Percentiles rank a stretch among this genome's conserved stretches.
Evolutionary conservation across 306 rosid species (phyloP).

Genomic region (Prunus persica): Prunus_persica_NCBIv2 NC_034015.1:224501-225000

Average conservation of each 20-base stretch:
- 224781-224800: slow-evolving; percentile 87
- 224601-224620: neutral
- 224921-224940: slow-evolving; percentile 25
- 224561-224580: neutral
- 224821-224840: slow-evolving; percentile 83
- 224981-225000: slow-evolving; percentile 27
- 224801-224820: slow-evolving; percentile 76
- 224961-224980: slow-evolving; percentile 16
- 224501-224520: neutral
- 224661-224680: too few relatives aligned
- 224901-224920: slow-evolving; percentile 55
- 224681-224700: neutral
- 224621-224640: neutral
- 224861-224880: slow-evolving; percentile 73
- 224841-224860: slow-evolving; percentile 92
- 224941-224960: slow-evolving; percentile 20
- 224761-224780: slow-evolving; percentile 44
- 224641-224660: neutral
- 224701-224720: neutral
- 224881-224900: slow-evolving; percentile 65
- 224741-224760: neutral
- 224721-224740: neutral
- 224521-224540: neutral
- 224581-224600: neutral
- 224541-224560: neutral